Base-by-base conservation (phyloP, 2,329 filamentous ascomycete species). In the Fusarium citri region DNA sequence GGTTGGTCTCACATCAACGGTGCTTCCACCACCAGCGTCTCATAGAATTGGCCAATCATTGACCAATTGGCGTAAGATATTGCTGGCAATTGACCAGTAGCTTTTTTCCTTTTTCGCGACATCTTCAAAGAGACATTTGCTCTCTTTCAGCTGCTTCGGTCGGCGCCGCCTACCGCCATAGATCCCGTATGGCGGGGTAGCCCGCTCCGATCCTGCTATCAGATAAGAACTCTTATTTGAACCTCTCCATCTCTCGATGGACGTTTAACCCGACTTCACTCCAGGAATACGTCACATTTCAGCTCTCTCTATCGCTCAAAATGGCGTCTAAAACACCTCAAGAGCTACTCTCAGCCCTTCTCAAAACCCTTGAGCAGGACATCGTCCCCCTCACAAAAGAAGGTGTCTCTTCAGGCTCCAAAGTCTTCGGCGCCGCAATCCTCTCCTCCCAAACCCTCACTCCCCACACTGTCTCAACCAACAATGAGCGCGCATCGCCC, bases 351-450 rank as follows among this genome's bases (percentile, higher is more conserved):
- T 71, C 75, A 7, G 75, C 79, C 8, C 76, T 86, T 23, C 81
- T 87, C 40, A 64, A 71, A 28, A 77, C 80, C 2, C 81, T 84
- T 18, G 85, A 87, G 72, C 45, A 79, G 4, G 72, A 78, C 41
- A 84, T 89, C 47, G 80, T 88, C 40, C 86, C 86, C 0, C 79
- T 88, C 23, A 88, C 87, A 1, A 76, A 75, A 1, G 67, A 76
- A 11, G 85, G 85, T 37, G 85, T 88, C 45, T 77, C 81, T 0
- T 83, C 83, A 0, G 86, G 87, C 54, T 84, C 81, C 76, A 88
- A 88, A 69, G 77, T 88, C 37, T 88, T 88, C 69, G 86, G 86
- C 16, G 86, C 86, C 6, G 85, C 86, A 12, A 85, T 89, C 63
- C 79, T 88, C 6, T 78, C 80, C 10, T 80, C 82, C 2, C 49